Percentiles rank a stretch among this genome's conserved stretches.
These are phyloP conservation scores for Barbatosphaeria neglecta DNA, from an alignment of 495 filamentous ascomycete species.

Conservation along the genomic window DNA sequence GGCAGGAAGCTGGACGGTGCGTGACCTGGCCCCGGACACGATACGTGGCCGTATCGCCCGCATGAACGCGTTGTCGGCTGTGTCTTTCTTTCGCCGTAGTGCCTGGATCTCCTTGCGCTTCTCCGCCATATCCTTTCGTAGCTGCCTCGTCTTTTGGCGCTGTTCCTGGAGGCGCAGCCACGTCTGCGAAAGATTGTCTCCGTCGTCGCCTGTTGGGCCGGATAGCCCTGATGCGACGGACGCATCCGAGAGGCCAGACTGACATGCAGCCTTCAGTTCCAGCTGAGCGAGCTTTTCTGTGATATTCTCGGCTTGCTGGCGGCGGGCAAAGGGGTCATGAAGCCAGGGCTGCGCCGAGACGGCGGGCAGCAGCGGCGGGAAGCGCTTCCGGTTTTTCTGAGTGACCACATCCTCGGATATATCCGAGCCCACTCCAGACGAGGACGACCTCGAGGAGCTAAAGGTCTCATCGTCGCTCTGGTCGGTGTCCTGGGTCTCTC, in stretches of 20 bases:
- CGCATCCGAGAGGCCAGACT: not conserved
- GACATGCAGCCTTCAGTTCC: not conserved
- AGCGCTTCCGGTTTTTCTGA: not conserved
- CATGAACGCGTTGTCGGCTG: conserved; percentile 17
- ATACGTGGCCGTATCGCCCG: conserved; percentile 11
- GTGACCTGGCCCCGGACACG: not conserved
- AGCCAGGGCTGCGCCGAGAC: not conserved
- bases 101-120: conserved; percentile 10
- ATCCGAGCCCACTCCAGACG: not conserved
- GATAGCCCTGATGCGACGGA: not conserved
- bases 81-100: conserved; percentile 8
- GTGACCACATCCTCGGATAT: not conserved
- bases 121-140: conserved; percentile 5
- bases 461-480: not conserved
- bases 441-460: not conserved
- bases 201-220: not conserved
- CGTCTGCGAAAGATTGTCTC: not conserved
- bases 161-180: conserved; percentile 8
- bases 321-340: not conserved
- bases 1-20: conserved; percentile 1
- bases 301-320: not conserved
- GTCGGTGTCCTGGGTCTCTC: not conserved
- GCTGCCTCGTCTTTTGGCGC: conserved; percentile 2
- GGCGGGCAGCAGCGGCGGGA: not conserved
- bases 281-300: not conserved